phyloP scores from a whole-genome alignment of 768 basidiomycete genomes.

The Rhodosporidiobolus odoratus region DNA sequence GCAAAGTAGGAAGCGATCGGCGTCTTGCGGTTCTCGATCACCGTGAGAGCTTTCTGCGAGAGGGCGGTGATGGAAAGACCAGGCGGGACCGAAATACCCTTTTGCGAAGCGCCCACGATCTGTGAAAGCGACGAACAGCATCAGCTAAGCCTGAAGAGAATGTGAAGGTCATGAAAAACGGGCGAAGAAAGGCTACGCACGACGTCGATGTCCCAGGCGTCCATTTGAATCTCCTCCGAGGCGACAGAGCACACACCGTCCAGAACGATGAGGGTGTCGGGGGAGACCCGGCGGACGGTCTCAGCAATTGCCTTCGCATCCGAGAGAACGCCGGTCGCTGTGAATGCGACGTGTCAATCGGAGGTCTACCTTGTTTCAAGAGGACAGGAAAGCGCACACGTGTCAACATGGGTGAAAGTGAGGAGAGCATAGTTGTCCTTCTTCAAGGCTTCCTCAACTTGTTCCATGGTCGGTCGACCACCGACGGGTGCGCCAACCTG shows the following conservation, averaged over 20 bases:
- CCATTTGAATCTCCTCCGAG: slow-evolving; percentile 89
- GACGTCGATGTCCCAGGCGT: slow-evolving; percentile 86
- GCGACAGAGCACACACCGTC: slow-evolving; percentile 97
- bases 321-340: slow-evolving; percentile 67
- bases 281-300: slow-evolving; percentile 68
- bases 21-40: slow-evolving; percentile 59
- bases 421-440: slow-evolving; percentile 79
- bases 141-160: neutral
- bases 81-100: slow-evolving; percentile 88
- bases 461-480: slow-evolving; percentile 58
- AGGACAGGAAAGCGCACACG: slow-evolving; percentile 47
- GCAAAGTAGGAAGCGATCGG: slow-evolving; percentile 77
- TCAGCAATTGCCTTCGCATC: slow-evolving; percentile 70
- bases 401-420: slow-evolving; percentile 93
- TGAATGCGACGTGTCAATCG: neutral
- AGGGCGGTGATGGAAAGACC: slow-evolving; percentile 82
- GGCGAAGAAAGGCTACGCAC: slow-evolving; percentile 47
- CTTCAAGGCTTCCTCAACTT: slow-evolving; percentile 65
- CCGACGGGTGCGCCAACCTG: slow-evolving; percentile 80
- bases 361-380: slow-evolving; percentile 36
- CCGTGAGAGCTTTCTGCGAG: slow-evolving; percentile 69
- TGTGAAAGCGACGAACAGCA: neutral
- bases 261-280: slow-evolving; percentile 74
- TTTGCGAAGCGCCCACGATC: slow-evolving; percentile 70
- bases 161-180: neutral